Percentiles rank a stretch among this genome's conserved stretches.
phyloP scores from a whole-genome alignment of 2,329 filamentous ascomycete genomes.

The Teratosphaeriaceae sp. region DNA sequence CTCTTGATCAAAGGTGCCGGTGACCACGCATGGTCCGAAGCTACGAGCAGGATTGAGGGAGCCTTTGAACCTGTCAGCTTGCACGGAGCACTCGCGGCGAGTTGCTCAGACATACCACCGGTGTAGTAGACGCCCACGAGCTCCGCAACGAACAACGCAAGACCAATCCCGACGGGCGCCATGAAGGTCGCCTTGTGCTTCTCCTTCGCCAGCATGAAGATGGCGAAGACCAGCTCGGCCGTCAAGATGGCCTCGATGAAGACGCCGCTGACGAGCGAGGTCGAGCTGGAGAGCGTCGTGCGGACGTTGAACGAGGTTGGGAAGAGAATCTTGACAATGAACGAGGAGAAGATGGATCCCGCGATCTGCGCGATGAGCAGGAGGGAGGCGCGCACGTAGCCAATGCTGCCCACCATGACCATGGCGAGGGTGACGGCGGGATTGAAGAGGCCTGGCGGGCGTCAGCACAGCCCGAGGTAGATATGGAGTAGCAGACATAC shows the following conservation, averaged over 20 bases:
- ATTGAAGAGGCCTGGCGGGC: slow-evolving; percentile 25
- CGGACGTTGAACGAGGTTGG: slow-evolving; percentile 21
- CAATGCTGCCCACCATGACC: slow-evolving; percentile 20
- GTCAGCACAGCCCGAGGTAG: no score
- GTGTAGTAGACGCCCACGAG: slow-evolving; percentile 28
- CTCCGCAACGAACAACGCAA: slow-evolving; percentile 57
- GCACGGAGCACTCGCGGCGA: background rate
- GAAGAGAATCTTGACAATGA: slow-evolving; percentile 24
- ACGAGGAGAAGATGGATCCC: slow-evolving; percentile 25
- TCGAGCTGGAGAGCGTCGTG: slow-evolving; percentile 23
- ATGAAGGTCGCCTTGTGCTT: slow-evolving; percentile 58
- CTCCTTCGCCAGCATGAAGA: slow-evolving; percentile 31
- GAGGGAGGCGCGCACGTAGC: slow-evolving; percentile 18
- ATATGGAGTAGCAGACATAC: no score
- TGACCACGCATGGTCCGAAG: slow-evolving; percentile 29
- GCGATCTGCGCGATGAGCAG: slow-evolving; percentile 26
- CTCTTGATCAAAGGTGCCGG: slow-evolving; percentile 21
- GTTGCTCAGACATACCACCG: slow-evolving; percentile 16
- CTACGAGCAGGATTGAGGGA: slow-evolving; percentile 29
- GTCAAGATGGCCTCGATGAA: slow-evolving; percentile 32
- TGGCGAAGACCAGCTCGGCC: slow-evolving; percentile 24
- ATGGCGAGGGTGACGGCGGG: slow-evolving; percentile 28
- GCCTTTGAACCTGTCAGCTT: slow-evolving; percentile 20
- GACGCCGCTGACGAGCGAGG: slow-evolving; percentile 23
- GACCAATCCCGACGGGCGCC: slow-evolving; percentile 64